These are phyloP conservation scores for Candida germanica DNA, from an alignment of 805 yeast species.

Conservation along the genomic window DNA sequence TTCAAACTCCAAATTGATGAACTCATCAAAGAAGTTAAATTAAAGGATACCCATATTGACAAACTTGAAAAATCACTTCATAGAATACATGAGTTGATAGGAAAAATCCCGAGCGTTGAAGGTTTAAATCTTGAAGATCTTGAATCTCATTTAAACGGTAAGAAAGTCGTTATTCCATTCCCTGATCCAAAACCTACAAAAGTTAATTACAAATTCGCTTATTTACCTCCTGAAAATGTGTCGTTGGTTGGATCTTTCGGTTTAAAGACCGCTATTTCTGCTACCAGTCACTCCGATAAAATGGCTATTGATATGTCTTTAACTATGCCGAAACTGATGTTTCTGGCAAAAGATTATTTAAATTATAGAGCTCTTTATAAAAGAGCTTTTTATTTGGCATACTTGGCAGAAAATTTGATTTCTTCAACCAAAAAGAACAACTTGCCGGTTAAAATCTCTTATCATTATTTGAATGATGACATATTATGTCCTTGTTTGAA, in stretches of 20 bases:
- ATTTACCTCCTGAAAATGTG: constrained; percentile 66
- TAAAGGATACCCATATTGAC: constrained; percentile 65
- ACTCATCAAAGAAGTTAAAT: constrained; percentile 70
- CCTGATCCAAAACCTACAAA: constrained; percentile 84
- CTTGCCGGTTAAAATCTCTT: constrained; percentile 59
- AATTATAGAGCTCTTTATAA: constrained; percentile 90
- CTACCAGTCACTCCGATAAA: constrained; percentile 46
- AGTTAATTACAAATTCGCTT: constrained; percentile 69
- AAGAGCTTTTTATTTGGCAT: constrained; percentile 82
- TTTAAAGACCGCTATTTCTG: constrained; percentile 71
- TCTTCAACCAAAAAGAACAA: constrained; percentile 51
- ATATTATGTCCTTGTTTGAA: constrained; percentile 69
- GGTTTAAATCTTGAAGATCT: constrained; percentile 57
- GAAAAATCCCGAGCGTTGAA: constrained; percentile 56
- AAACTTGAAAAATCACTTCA: constrained; percentile 74
- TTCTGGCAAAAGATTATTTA: constrained; percentile 84
- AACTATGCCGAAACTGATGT: constrained; percentile 72
- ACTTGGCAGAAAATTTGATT: constrained; percentile 63
- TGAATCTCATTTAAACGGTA: constrained; percentile 47
- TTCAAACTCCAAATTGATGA: constrained; percentile 96
- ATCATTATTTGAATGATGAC: constrained; percentile 73
- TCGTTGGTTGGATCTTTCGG: constrained; percentile 89
- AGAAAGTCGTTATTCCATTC: constrained; percentile 69
- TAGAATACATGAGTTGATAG: constrained; percentile 64
- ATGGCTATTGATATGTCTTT: constrained; percentile 74